These are phyloP conservation scores for Curvularia hawaiiensis DNA, from an alignment of 2,329 filamentous ascomycete species.

Conservation along the genomic window DNA sequence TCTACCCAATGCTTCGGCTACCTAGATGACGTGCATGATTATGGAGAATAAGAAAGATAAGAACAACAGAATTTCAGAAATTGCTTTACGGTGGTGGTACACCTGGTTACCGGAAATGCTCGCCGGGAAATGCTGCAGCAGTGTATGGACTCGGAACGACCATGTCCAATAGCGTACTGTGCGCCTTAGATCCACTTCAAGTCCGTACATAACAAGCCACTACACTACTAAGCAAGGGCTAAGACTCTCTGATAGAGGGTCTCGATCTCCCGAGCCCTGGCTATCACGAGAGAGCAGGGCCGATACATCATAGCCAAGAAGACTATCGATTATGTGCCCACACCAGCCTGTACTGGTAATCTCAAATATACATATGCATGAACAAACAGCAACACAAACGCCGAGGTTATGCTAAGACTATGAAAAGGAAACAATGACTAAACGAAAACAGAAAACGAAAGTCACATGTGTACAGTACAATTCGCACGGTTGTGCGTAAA, in stretches of 20 bases:
- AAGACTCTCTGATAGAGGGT: background rate
- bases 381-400: background rate
- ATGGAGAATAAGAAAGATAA: background rate
- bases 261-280: background rate
- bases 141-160: background rate
- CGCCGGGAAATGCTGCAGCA: background rate
- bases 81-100: no score
- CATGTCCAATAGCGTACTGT: background rate
- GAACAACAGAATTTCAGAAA: background rate
- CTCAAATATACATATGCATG: background rate
- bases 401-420: background rate
- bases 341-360: background rate
- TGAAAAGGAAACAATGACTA: background rate
- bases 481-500: background rate
- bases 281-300: background rate
- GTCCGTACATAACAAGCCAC: background rate
- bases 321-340: background rate
- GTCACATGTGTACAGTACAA: conserved; percentile 5
- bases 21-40: background rate
- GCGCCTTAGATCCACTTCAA: conserved; percentile 2
- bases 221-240: background rate
- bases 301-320: background rate
- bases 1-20: background rate
- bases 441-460: background rate
- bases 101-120: background rate